Evolutionary conservation across 78 protist genomes (phyloP), one percentile per base, ranked within the genome.

Genomic region (Dictyostelium intermedium): DNA sequence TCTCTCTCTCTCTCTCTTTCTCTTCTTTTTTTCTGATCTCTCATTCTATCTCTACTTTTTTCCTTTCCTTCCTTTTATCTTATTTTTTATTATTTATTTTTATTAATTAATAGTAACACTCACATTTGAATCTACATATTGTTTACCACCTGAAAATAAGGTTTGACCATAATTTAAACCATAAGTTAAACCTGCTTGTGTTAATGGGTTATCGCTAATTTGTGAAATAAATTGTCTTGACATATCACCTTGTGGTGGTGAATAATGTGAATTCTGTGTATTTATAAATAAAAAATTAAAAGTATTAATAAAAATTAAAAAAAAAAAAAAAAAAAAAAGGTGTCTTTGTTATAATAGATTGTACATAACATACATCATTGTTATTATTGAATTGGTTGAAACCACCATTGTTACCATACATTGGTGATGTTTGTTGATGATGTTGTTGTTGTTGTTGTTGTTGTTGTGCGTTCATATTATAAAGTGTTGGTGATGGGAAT

Each of bases 71-170:
- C n/a, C n/a, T 32, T 1, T 82, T 0, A 35, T 53, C 0, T 16
- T 81, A 8, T 16, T 37, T 41, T 47, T 16, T 16, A 16, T 50
- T 50, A 16, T 50, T 14, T 83, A 25, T 35, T 39, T 7, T 35
- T 47, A 37, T 32, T 47, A 39, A 30, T n/a, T n/a, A n/a, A n/a
- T n/a, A n/a, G n/a, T n/a, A 50, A 13, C 6, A n/a, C 78, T 23
- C 72, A 89, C 94, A 89, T 89, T 89, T 70, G 94, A 80, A 80
- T 89, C 87, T 9, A 89, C 87, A 70, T 89, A 89, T 80, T 89
- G 83, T 80, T 89, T 89, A 32, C 94, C 94, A 80, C 82, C 94
- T 66, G 41, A 79, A 27, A 89, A 89, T 45, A 89, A 41, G 2
- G 87, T 25, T 89, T 80, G 87, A 80, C 94, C 94, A 70, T 89